Evolutionary conservation across 23 red algal species (phyloP).

Genomic region (Agarophyton chilense): DNA sequence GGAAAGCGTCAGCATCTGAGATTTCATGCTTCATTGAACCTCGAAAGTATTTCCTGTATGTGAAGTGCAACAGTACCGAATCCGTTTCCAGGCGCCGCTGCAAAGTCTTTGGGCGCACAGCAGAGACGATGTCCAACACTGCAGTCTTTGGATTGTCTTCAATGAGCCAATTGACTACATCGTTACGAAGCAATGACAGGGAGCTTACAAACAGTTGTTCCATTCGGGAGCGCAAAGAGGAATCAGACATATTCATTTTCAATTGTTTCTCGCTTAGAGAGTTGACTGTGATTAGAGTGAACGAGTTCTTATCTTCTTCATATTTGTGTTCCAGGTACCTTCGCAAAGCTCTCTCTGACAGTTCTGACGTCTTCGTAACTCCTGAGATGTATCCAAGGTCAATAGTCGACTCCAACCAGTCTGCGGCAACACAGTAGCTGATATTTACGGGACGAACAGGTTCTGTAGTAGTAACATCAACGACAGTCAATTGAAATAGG

Average conservation of each 20-base stretch:
- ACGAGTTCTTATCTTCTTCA: not conserved
- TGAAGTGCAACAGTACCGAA: not conserved
- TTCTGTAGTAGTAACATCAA: not conserved
- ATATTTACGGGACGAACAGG: slow-evolving; percentile 7
- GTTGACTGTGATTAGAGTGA: not conserved
- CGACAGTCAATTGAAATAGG: not conserved
- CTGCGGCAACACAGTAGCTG: not conserved
- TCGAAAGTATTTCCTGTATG: not conserved
- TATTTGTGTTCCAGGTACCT: not conserved
- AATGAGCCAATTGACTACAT: not conserved
- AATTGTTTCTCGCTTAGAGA: slow-evolving; percentile 1
- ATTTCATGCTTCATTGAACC: not conserved
- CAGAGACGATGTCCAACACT: not conserved
- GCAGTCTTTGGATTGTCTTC: slow-evolving; percentile 8
- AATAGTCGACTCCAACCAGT: slow-evolving; percentile 16
- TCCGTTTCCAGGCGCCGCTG: not conserved
- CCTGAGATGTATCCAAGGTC: not conserved
- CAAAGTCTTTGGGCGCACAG: not conserved
- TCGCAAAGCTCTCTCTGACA: not conserved
- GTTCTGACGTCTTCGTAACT: not conserved
- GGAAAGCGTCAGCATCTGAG: no score
- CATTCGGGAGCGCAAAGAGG: not conserved
- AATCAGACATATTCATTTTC: slow-evolving; percentile 23
- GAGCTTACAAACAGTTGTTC: not conserved
- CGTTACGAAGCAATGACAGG: not conserved